Evolutionary conservation across 306 rosid genomes (phyloP).

Genomic region (Fragaria ananassa): DNA sequence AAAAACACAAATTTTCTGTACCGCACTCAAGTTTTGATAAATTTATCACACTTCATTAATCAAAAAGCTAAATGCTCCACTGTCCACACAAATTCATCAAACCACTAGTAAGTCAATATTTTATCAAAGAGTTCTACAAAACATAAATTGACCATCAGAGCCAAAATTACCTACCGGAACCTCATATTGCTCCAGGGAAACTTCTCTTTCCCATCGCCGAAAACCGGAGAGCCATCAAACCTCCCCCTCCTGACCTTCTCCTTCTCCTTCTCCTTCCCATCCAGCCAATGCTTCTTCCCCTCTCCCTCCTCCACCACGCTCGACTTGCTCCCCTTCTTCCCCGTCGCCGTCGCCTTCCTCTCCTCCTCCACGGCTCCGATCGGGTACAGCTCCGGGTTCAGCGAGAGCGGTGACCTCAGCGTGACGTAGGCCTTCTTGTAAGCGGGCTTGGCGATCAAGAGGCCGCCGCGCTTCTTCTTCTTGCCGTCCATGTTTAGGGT

Average conservation of each 20-base stretch:
- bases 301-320: slow-evolving; percentile 54
- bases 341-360: slow-evolving; percentile 23
- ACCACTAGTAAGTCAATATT: too few species aligned
- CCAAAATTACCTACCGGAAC: slow-evolving; percentile 40
- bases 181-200: slow-evolving; percentile 84
- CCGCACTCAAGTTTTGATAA: too few species aligned
- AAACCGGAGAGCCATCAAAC: slow-evolving; percentile 16
- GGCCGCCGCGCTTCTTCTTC: slow-evolving; percentile 62
- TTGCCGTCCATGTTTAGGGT: slow-evolving; percentile 85
- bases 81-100: too few species aligned
- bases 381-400: slow-evolving; percentile 45
- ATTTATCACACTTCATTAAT: too few species aligned
- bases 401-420: slow-evolving; percentile 53
- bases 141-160: too few species aligned
- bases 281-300: slow-evolving; percentile 67
- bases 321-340: slow-evolving; percentile 43
- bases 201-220: slow-evolving; percentile 37
- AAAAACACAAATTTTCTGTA: too few species aligned
- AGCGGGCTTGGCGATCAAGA: slow-evolving; percentile 58
- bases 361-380: slow-evolving; percentile 44
- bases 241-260: slow-evolving; percentile 12
- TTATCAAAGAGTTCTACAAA: not conserved
- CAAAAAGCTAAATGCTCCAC: too few species aligned
- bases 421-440: slow-evolving; percentile 91
- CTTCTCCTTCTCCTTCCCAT: slow-evolving; percentile 29